Conservation (phyloP, 345 rosid species). For the Brassica carinata region DNA sequence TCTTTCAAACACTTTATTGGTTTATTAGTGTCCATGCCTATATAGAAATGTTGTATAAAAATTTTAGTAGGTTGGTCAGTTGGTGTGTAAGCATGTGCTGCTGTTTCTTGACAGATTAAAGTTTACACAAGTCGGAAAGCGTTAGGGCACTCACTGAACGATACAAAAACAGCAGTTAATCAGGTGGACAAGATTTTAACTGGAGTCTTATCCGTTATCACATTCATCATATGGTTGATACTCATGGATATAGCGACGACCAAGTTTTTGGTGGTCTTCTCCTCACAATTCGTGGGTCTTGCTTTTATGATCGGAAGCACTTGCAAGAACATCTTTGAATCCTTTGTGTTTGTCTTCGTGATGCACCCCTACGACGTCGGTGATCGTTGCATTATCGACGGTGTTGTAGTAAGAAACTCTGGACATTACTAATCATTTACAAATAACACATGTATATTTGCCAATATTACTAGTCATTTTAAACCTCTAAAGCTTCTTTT, state of each 20-base stretch:
- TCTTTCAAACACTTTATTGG: not conserved
- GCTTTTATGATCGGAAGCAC: slow-evolving; percentile 78
- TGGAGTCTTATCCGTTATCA: slow-evolving; percentile 47
- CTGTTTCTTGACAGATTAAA: slow-evolving; percentile 56
- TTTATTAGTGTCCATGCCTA: not conserved
- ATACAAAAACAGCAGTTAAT: slow-evolving; percentile 88
- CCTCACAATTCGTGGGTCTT: slow-evolving; percentile 65
- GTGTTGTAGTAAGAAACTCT: slow-evolving; percentile 48
- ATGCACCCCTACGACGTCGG: slow-evolving; percentile 98
- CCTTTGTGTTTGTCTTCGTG: slow-evolving; percentile 75
- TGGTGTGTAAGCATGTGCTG: not conserved
- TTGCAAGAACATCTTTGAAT: slow-evolving; percentile 82
- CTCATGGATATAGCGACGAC: slow-evolving; percentile 68
- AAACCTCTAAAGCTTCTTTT: not conserved
- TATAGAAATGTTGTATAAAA: not conserved
- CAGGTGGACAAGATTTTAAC: slow-evolving; percentile 67
- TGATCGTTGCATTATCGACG: slow-evolving; percentile 86
- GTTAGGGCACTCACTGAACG: slow-evolving; percentile 72
- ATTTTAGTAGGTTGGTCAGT: not conserved
- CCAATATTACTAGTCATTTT: not conserved
- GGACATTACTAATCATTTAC: not conserved
- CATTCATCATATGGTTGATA: slow-evolving; percentile 69
- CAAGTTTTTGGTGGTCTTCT: slow-evolving; percentile 62
- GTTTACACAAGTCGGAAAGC: slow-evolving; percentile 75
- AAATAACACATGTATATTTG: too few relatives aligned